Conservation (phyloP, 2,329 filamentous ascomycete species). For the Botrytis squamosa region DNA sequence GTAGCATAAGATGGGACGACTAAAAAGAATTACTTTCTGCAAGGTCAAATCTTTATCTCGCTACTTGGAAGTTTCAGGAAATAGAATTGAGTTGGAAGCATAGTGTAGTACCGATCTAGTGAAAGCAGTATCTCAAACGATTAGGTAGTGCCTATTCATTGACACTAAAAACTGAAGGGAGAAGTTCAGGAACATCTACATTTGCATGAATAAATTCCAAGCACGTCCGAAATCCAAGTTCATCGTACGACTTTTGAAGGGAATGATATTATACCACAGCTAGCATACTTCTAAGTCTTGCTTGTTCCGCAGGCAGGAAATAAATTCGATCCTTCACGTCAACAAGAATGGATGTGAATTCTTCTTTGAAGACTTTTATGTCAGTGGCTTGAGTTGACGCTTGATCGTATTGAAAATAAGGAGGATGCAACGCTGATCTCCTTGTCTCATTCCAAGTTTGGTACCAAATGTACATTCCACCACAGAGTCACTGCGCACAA, state of each 20-base stretch:
- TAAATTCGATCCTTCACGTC: not conserved
- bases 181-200: no score
- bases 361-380: not conserved
- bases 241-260: not conserved
- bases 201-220: not conserved
- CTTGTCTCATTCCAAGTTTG: not conserved
- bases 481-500: not conserved
- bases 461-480: not conserved
- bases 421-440: not conserved
- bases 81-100: rapidly evolving
- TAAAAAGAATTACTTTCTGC: not conserved
- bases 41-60: no score
- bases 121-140: not conserved
- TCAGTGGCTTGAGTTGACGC: not conserved
- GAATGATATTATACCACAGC: no score
- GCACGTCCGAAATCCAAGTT: not conserved
- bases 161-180: not conserved
- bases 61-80: not conserved
- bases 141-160: not conserved
- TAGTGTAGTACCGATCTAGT: no score
- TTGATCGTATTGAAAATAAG: no score
- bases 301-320: not conserved
- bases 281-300: not conserved
- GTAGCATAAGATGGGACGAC: not conserved
- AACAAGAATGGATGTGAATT: not conserved